Percentiles rank a stretch among this genome's conserved stretches.
phyloP scores from a whole-genome alignment of 2,329 filamentous ascomycete species.

The Bisporella sp. region DNA sequence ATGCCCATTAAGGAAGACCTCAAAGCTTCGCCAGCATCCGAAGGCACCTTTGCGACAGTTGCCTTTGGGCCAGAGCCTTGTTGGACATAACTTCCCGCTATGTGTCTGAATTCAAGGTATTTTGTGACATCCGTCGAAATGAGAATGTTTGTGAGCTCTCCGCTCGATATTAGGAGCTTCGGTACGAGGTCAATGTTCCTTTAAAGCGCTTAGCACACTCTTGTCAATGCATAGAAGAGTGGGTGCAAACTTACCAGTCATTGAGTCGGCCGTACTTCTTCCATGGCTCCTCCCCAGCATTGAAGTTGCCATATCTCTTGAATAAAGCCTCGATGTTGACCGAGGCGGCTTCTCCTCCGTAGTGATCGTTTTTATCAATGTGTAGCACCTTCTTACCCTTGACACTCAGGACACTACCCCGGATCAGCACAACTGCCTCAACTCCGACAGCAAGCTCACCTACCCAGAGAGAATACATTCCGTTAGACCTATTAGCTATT shows the following conservation, averaged over 20 bases:
- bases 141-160: conserved; percentile 96
- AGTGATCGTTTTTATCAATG: conserved; percentile 97
- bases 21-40: conserved; percentile 83
- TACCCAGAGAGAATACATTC: conserved; percentile 99
- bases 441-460: conserved; percentile 18
- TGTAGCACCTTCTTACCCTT: conserved; percentile 99
- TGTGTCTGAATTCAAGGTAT: conserved; percentile 89
- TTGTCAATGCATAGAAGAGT: not conserved
- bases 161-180: conserved; percentile 97
- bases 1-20: conserved; percentile 92
- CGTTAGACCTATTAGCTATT: conserved; percentile 64
- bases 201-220: not conserved
- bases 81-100: conserved; percentile 94
- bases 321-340: conserved; percentile 96
- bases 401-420: conserved; percentile 77
- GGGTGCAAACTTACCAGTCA: conserved; percentile 61
- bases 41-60: conserved; percentile 94
- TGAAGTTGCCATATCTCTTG: conserved; percentile 88
- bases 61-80: conserved; percentile 76
- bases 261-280: conserved; percentile 94
- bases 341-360: conserved; percentile 93
- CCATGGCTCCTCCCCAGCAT: conserved; percentile 81
- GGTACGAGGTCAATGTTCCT: conserved; percentile 92
- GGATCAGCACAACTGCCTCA: not conserved
- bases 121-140: conserved; percentile 88